Evolutionary conservation across 208 protist species (phyloP), one percentile per base, ranked within the genome.

Genomic region (Trypanosoma scelopori): DNA sequence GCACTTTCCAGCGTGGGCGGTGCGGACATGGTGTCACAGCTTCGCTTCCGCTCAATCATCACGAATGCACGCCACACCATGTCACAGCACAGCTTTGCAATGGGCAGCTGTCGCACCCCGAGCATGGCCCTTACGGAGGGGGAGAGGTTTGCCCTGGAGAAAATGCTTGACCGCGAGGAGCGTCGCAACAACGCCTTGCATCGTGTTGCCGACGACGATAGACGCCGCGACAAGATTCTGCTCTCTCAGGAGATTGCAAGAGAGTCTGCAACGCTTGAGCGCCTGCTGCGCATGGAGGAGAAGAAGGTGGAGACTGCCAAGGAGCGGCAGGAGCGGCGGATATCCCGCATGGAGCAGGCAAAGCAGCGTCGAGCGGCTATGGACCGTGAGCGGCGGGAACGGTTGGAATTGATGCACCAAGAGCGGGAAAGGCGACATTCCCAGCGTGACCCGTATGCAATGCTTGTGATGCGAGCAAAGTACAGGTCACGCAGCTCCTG

Each of bases 101-200:
- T 45, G 43, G 67, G 35, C 48, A 37, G 13, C 53, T 59, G 22
- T 58, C 13, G 30, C 22, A 32, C 55, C 43, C n/a, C 32, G 23
- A 49, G 43, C 35, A 20, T 16, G 7, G 23, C 20, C 43, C 30
- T 91, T 55, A 84, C 82, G n/a, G 75, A 79, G 23, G 78, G 59
- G 2, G 82, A 91, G 69, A 39, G 47, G 5, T 16, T 77, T 18
- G 82, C 80, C 32, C 23, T 91, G 41, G 78, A 81, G 37, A 55
- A 65, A 15, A 89, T 93, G 84, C 61, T 78, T 52, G 78, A 87
- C 30, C 78, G 80, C 43, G 87, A 91, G 45, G 43, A 51, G 23
- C 79, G 76, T 27, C 87, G 77, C 6, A 50, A 73, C 66, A 72
- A 78, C 45, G 80, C 64, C 16, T 45, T 60, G 23, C 69, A 69